phyloP scores from a whole-genome alignment of 805 yeast species.

The Pichia eremophila region DNA sequence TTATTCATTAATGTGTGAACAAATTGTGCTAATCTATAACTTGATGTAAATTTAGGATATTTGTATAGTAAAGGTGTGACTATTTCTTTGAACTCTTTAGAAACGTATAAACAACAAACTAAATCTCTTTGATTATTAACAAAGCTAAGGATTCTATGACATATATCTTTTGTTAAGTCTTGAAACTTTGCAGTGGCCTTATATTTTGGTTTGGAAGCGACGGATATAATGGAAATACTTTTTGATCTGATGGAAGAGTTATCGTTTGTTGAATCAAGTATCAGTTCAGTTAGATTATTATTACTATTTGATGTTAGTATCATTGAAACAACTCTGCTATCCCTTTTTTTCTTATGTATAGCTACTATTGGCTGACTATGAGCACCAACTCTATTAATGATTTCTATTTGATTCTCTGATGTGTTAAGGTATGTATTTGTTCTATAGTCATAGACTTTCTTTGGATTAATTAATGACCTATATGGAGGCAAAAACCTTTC shows the following conservation, averaged over 20 bases:
- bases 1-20: constrained; percentile 55
- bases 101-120: constrained; percentile 40
- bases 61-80: constrained; percentile 49
- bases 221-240: constrained; percentile 10
- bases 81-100: constrained; percentile 38
- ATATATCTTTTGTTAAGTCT: constrained; percentile 36
- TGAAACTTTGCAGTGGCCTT: constrained; percentile 6
- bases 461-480: constrained; percentile 42
- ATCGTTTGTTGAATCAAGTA: constrained; percentile 29
- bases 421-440: constrained; percentile 31
- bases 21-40: constrained; percentile 75
- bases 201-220: constrained; percentile 1
- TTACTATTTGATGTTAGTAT: constrained; percentile 28
- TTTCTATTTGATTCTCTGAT: constrained; percentile 10
- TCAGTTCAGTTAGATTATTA: constrained; percentile 18
- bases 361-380: constrained; percentile 4
- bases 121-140: constrained; percentile 32
- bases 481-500: constrained; percentile 38
- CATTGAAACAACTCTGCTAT: constrained; percentile 23
- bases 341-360: constrained; percentile 1
- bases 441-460: constrained; percentile 40
- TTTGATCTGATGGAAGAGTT: constrained; percentile 29
- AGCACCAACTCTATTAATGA: not conserved
- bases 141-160: constrained; percentile 27
- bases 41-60: constrained; percentile 49